Evolutionary conservation across 2,329 filamentous ascomycete species (phyloP), one percentile per base, ranked within the genome.

Genomic region (Domatiomyces globalis): DNA sequence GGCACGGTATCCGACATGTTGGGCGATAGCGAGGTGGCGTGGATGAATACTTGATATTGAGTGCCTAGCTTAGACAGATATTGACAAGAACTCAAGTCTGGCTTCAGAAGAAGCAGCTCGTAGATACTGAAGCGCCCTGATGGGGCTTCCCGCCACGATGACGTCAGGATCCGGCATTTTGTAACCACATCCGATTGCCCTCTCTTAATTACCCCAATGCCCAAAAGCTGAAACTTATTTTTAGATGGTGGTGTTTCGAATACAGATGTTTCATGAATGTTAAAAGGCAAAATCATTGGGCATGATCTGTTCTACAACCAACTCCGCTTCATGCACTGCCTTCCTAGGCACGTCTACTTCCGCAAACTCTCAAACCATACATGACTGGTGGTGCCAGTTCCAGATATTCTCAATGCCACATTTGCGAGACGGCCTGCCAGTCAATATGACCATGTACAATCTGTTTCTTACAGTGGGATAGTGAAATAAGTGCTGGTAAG

Each of bases 1-100:
- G 58, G 57, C 10, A 51, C 49, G 17, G 57, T 49, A 53, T 61
- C 60, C n/a, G 56, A 57, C 56, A 58, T 58, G 8, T 45, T 56
- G 43, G 25, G 9, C 4, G 33, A 4, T 15, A 5, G 9, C 33
- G 15, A 39, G 33, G 12, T 2, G 12, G 33, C 33, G 12, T 10
- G 10, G 15, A 39, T 39, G 33, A 39, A 39, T 39, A 15, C 5
- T 39, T 39, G 33, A 39, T 39, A 39, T 39, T 39, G 33, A 15
- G 33, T 15, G 15, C 33, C 33, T 15, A 10, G 15, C 15, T 15
- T 39, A 15, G 10, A 39, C 15, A 39, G 33, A 39, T 10, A 15
- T 25, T 25, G 22, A 25, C 8, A 39, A 39, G 33, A 39, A 39
- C 9, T 33, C 29, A 7, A 33, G 12, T 33, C 5, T 29, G n/a